Evolutionary conservation across 1,139 yeast genomes (phyloP).

Genomic region (Debaryomyces nepalensis): DNA sequence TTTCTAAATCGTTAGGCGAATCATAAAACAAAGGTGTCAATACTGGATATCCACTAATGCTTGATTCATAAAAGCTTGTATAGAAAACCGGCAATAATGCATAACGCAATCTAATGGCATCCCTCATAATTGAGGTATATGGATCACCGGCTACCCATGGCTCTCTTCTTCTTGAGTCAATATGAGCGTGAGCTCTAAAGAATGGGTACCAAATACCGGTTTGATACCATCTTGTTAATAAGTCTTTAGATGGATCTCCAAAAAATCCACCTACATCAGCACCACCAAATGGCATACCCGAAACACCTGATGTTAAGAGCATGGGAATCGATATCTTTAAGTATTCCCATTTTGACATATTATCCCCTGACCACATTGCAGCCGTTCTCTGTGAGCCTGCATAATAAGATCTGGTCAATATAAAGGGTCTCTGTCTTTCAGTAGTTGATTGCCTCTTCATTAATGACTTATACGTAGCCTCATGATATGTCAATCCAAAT

Average conservation of each 20-base stretch:
- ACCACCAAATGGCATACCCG: conserved; percentile 92
- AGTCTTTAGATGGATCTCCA: conserved; percentile 82
- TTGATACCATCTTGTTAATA: conserved; percentile 92
- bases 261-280: conserved; percentile 98
- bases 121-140: conserved; percentile 65
- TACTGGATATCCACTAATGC: conserved; percentile 68
- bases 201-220: conserved; percentile 96
- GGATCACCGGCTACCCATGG: conserved; percentile 89
- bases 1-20: conserved; percentile 52
- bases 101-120: conserved; percentile 76
- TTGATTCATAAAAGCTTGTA: conserved; percentile 75
- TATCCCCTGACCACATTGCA: conserved; percentile 99
- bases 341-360: conserved; percentile 91
- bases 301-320: conserved; percentile 79
- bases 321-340: conserved; percentile 81
- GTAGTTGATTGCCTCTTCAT: conserved; percentile 49
- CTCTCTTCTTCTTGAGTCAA: conserved; percentile 88
- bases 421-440: conserved; percentile 72
- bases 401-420: conserved; percentile 84
- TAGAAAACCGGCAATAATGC: conserved; percentile 76
- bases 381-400: conserved; percentile 92
- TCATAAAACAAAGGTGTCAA: conserved; percentile 77
- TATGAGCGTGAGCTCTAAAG: conserved; percentile 95
- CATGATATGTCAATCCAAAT: conserved; percentile 79
- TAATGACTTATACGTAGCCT: conserved; percentile 75